phyloP scores from a whole-genome alignment of 345 rosid species.

The Anacardium occidentale region DNA sequence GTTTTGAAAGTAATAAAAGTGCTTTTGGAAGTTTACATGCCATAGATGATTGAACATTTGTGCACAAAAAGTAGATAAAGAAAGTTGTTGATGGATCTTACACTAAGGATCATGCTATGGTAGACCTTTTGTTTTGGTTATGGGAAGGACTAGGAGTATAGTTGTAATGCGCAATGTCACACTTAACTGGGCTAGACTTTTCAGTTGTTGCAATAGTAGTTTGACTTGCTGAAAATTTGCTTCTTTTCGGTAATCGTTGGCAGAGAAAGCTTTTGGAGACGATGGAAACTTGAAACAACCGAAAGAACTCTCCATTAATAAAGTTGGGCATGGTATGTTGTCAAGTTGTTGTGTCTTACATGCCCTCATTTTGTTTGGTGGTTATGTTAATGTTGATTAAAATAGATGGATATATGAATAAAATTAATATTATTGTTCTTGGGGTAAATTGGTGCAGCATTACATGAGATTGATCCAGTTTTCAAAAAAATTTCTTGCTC shows the following conservation, averaged over 20 bases:
- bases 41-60: not conserved
- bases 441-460: constrained; percentile 48
- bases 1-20: not conserved
- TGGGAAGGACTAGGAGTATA: too few relatives aligned
- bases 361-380: not conserved
- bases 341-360: not conserved
- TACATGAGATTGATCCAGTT: constrained; percentile 79
- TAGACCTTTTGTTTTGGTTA: too few relatives aligned
- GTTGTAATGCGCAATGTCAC: too few relatives aligned
- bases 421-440: constrained; percentile 9
- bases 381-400: constrained; percentile 6
- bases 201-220: not conserved
- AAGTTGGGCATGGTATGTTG: constrained; percentile 89
- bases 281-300: constrained; percentile 77
- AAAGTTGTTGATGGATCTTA: not conserved
- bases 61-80: not conserved
- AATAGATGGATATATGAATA: not conserved
- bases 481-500: constrained; percentile 66
- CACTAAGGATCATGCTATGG: not conserved
- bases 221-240: constrained; percentile 3
- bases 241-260: constrained; percentile 16
- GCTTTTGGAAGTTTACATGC: not conserved
- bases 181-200: too few relatives aligned
- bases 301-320: constrained; percentile 84
- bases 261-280: constrained; percentile 88